Evolutionary conservation across 1,139 yeast genomes (phyloP), one percentile per base, ranked within the genome.

Genomic region (Geotrichum europaeum): DNA sequence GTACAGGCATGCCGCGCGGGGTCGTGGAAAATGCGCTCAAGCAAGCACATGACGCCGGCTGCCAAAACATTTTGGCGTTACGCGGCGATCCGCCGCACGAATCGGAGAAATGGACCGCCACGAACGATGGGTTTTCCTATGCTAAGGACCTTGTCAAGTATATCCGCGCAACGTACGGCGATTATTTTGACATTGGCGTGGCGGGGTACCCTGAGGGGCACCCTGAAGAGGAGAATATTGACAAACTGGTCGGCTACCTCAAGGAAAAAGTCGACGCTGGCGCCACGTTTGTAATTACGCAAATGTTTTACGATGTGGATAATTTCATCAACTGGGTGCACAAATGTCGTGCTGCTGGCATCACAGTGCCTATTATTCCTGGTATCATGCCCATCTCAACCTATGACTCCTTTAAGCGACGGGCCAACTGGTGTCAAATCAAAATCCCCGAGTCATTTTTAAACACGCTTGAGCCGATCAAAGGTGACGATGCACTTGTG

Each of bases 151-250:
- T 94, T 67, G 92, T 94, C 43, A 79, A 76, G 67, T 89, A 91
- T 71, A 92, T 94, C 66, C 85, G 83, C 66, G 65, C 75, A 56
- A 76, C 82, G 57, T 82, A 89, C 70, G 96, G 90, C 22, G 86
- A 86, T 70, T 86, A 84, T 71, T 89, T 90, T 71, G 87, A 94
- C 70, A 79, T 91, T 64, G 96, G 96, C 57, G 97, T 91, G 4
- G 97, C 96, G 3, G 96, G 94, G 0, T 92, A 92, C 73, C 97
- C 97, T 10, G 97, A 94, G 70, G 99, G 99, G n/a, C 98, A 94
- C 73, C 90, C 96, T 4, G 97, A 90, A 72, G 96, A 89, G 70
- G 73, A 77, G 15, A 83, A 84, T 64, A 74, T 75, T n/a, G 82
- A 79, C 40, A 73, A 78, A 63, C 79, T 89, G 58, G 78, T 91